Percentiles rank a stretch among this genome's conserved stretches.
Evolutionary conservation across 352 stramenopile species (phyloP).

Genomic region (Phytophthora tubulina): DNA sequence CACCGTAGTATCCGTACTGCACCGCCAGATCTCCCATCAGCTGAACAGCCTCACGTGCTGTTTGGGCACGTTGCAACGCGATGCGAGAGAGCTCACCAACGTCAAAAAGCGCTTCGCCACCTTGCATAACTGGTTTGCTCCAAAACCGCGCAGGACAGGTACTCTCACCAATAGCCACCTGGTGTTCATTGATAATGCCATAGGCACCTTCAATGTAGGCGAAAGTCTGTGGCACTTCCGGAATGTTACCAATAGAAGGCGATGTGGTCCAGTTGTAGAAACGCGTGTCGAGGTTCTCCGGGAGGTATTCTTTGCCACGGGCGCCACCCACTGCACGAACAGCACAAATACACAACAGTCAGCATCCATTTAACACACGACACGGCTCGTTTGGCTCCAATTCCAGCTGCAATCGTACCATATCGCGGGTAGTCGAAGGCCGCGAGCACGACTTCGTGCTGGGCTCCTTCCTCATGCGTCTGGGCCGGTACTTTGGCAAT

Average conservation of each 20-base stretch:
- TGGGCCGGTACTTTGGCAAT: conserved; percentile 80
- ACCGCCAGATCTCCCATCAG: conserved; percentile 95
- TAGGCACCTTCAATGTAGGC: conserved; percentile 86
- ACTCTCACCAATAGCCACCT: conserved; percentile 85
- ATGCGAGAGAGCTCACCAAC: conserved; percentile 89
- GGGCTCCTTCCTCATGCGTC: conserved; percentile 48
- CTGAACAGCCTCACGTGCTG: conserved; percentile 83
- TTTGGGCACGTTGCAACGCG: conserved; percentile 87
- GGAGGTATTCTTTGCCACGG: conserved; percentile 68
- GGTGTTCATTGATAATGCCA: conserved; percentile 87
- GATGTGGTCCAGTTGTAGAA: conserved; percentile 78
- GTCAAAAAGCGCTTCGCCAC: conserved; percentile 91
- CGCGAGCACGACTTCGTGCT: conserved; percentile 70
- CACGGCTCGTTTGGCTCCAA: no score
- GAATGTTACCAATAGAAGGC: conserved; percentile 72
- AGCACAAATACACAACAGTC: not conserved
- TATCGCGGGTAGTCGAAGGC: conserved; percentile 81
- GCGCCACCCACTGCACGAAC: conserved; percentile 58
- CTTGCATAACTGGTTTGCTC: conserved; percentile 67
- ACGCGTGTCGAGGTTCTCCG: conserved; percentile 71
- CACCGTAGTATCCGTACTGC: conserved; percentile 95
- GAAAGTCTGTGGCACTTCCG: conserved; percentile 69
- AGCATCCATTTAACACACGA: conserved; percentile 5
- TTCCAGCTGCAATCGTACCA: conserved; percentile 36
- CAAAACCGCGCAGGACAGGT: conserved; percentile 77